Percentiles rank a stretch among this genome's conserved stretches.
Evolutionary conservation across 805 yeast genomes (phyloP).

Genomic region (Saccharomycopsis microspora): DNA sequence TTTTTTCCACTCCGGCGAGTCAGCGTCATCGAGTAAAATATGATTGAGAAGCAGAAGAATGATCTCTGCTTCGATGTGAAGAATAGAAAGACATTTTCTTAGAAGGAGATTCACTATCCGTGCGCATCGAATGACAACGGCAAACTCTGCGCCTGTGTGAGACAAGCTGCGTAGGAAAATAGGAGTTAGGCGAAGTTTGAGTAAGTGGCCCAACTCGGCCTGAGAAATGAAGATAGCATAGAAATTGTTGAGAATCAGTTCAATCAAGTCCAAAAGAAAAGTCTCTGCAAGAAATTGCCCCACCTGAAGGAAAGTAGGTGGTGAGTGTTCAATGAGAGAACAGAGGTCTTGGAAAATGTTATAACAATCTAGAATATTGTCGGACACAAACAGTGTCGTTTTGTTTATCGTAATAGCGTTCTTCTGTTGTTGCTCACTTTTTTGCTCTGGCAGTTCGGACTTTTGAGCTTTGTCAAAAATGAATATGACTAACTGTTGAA

Average conservation of each 20-base stretch:
- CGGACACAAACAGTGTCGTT: conserved; percentile 30
- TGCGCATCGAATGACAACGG: conserved; percentile 63
- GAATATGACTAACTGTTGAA: conserved; percentile 72
- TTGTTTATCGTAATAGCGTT: conserved; percentile 19
- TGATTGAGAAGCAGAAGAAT: conserved; percentile 67
- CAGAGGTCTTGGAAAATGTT: conserved; percentile 66
- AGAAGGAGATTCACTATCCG: conserved; percentile 58
- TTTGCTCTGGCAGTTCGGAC: too few species aligned
- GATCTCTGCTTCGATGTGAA: conserved; percentile 74
- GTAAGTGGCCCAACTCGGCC: conserved; percentile 51
- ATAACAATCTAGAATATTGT: conserved; percentile 57
- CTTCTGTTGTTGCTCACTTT: conserved; percentile 26
- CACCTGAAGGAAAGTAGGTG: conserved; percentile 42
- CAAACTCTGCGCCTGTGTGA: conserved; percentile 42
- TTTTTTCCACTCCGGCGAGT: conserved; percentile 60
- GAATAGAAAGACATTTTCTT: conserved; percentile 44
- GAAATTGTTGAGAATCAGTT: conserved; percentile 63
- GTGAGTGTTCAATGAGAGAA: conserved; percentile 45
- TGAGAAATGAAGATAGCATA: conserved; percentile 41
- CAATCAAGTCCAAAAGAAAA: conserved; percentile 74
- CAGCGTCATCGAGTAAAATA: conserved; percentile 45
- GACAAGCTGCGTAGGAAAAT: conserved; percentile 58
- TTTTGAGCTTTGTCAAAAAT: conserved; percentile 53
- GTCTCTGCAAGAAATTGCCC: conserved; percentile 40
- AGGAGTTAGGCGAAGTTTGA: conserved; percentile 66